These are phyloP conservation scores for Polysphondylium violaceum DNA, from an alignment of 78 protist genomes.

Conservation along the genomic window DNA sequence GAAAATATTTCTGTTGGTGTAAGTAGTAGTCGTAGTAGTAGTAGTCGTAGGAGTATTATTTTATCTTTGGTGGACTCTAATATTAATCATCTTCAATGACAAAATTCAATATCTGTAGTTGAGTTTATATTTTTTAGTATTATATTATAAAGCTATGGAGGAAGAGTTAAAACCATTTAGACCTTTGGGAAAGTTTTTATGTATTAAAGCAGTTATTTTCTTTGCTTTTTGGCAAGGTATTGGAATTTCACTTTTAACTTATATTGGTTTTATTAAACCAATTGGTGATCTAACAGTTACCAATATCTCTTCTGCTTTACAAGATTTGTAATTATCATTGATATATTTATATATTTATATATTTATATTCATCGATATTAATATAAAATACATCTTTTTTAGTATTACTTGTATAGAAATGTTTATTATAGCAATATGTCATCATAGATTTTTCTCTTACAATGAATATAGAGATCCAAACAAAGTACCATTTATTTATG, in stretches of 20 bases:
- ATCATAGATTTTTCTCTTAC: conserved; percentile 48
- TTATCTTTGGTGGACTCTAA: neutral
- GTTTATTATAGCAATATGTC: conserved; percentile 46
- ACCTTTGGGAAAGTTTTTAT: conserved; percentile 82
- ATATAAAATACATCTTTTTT: too few relatives aligned
- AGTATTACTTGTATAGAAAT: conserved; percentile 69
- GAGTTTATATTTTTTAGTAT: conserved; percentile 78
- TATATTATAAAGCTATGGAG: conserved; percentile 61
- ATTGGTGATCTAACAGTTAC: conserved; percentile 28
- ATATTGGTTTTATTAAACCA: conserved; percentile 53
- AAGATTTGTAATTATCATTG: conserved; percentile 47
- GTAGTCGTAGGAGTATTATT: neutral
- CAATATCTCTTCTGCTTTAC: conserved; percentile 44
- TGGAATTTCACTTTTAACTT: conserved; percentile 54
- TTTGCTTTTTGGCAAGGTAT: conserved; percentile 63
- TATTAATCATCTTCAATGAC: neutral
- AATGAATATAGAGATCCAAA: conserved; percentile 62
- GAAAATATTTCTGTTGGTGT: conserved; percentile 72
- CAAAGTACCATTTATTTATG: conserved; percentile 51
- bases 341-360: too few relatives aligned
- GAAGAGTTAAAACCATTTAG: conserved; percentile 69
- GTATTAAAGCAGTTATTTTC: conserved; percentile 81
- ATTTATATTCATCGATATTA: too few relatives aligned
- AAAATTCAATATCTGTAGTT: neutral
- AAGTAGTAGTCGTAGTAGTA: neutral